Conservation (phyloP, 2,329 filamentous ascomycete genomes). For the Achaetomium macrosporum region DNA sequence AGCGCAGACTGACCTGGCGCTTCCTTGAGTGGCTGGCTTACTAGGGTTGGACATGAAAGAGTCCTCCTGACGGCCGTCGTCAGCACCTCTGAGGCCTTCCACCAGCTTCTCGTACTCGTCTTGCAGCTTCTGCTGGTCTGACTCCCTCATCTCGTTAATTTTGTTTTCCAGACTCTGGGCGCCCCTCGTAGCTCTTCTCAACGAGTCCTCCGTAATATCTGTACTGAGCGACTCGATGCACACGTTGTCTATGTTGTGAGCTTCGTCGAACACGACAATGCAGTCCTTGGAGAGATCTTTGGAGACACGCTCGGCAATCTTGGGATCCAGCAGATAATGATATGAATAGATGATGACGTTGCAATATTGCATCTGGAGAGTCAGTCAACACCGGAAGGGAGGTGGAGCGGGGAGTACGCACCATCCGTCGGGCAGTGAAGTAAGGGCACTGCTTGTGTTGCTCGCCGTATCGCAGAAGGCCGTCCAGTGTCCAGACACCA, state of each 20-base stretch:
- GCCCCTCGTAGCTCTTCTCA: constrained; percentile 83
- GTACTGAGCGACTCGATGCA: constrained; percentile 97
- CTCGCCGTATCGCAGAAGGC: constrained; percentile 82
- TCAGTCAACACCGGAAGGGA: neutral
- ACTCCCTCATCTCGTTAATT: constrained; percentile 92
- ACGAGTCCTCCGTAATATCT: constrained; percentile 89
- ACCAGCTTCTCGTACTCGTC: constrained; percentile 95
- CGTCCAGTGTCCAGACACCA: constrained; percentile 93
- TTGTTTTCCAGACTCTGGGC: constrained; percentile 86
- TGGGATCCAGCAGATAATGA: constrained; percentile 94
- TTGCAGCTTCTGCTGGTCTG: constrained; percentile 88
- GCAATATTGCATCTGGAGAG: constrained; percentile 83
- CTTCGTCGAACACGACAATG: constrained; percentile 97
- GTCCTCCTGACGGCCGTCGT: constrained; percentile 86
- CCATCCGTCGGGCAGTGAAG: constrained; percentile 92
- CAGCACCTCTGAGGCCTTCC: constrained; percentile 79
- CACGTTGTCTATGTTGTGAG: constrained; percentile 99
- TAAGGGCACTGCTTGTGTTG: constrained; percentile 96
- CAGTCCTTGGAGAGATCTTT: constrained; percentile 96
- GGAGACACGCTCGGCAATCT: constrained; percentile 93
- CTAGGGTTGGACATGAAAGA: constrained; percentile 93
- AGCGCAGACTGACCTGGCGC: neutral
- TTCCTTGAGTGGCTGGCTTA: constrained; percentile 23
- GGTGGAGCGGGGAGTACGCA: constrained; percentile 35
- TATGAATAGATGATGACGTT: constrained; percentile 99